A percentile compares a stretch with the other conserved stretches of the same genome.
Conservation (phyloP, 2,329 filamentous ascomycete genomes). For the Aspergillus sp. region DNA sequence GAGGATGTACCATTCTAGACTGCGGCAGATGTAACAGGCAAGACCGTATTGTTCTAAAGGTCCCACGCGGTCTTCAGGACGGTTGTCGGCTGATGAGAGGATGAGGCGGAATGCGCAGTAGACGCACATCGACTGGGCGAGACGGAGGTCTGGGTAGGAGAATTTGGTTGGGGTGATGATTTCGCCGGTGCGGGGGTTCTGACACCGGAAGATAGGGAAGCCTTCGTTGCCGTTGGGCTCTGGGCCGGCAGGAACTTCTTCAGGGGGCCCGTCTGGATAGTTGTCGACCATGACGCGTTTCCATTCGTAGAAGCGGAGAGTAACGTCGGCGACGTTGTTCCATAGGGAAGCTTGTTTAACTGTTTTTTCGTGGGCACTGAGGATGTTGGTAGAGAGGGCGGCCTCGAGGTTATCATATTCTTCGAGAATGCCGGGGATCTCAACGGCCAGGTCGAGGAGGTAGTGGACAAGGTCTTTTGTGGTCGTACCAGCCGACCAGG, state of each 20-base stretch:
- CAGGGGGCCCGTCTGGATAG: constrained; percentile 24
- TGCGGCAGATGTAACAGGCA: constrained; percentile 31
- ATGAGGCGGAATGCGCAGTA: constrained; percentile 30
- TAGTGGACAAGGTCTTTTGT: constrained; percentile 34
- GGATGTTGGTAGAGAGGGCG: constrained; percentile 14
- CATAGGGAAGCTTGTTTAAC: constrained; percentile 29
- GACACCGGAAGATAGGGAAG: constrained; percentile 30
- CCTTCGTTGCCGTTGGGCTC: constrained; percentile 8
- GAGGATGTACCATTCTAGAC: constrained; percentile 31
- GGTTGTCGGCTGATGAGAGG: constrained; percentile 28
- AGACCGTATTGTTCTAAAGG: constrained; percentile 28
- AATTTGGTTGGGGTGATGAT: constrained; percentile 24
- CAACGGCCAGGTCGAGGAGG: constrained; percentile 31
- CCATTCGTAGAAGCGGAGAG: constrained; percentile 25
- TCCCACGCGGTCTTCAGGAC: constrained; percentile 23
- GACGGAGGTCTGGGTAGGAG: constrained; percentile 30
- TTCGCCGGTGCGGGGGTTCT: constrained; percentile 28
- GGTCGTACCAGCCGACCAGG: constrained; percentile 33
- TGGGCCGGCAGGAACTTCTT: constrained; percentile 19
- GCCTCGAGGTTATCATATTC: constrained; percentile 26
- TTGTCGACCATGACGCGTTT: constrained; percentile 25
- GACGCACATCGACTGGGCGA: constrained; percentile 33
- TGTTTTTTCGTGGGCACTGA: constrained; percentile 25
- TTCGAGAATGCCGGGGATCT: constrained; percentile 27
- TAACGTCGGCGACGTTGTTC: constrained; percentile 30